Evolutionary conservation across 257 asterid genomes (phyloP).

Genomic region (Lavandula angustifolia): DNA sequence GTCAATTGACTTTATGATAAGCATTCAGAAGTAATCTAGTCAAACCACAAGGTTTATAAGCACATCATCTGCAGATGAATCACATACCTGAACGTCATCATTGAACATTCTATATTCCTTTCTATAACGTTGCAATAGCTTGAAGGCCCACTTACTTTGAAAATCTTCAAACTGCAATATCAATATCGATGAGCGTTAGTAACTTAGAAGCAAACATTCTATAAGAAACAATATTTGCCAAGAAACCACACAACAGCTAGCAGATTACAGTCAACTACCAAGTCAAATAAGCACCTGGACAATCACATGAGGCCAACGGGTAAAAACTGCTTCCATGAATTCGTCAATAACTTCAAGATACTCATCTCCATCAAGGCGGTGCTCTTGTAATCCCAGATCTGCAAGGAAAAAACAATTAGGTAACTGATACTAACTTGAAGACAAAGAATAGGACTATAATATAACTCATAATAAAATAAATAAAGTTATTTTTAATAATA

Average conservation of each 20-base stretch:
- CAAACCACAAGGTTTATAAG: no score
- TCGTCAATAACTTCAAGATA: slow-evolving; percentile 87
- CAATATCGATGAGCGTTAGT: slow-evolving; percentile 33
- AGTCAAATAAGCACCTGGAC: slow-evolving; percentile 70
- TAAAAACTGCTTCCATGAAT: slow-evolving; percentile 96
- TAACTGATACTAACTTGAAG: slow-evolving; percentile 19
- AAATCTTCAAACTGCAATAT: slow-evolving; percentile 93
- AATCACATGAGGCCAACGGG: slow-evolving; percentile 99
- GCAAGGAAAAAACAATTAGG: slow-evolving; percentile 31
- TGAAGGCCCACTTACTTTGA: slow-evolving; percentile 99
- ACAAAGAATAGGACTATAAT: slow-evolving; percentile 6
- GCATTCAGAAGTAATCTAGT: no score
- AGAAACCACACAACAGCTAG: slow-evolving; percentile 22
- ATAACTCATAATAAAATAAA: slow-evolving; percentile 17
- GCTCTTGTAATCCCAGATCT: slow-evolving; percentile 95
- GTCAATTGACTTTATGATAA: no score
- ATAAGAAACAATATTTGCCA: slow-evolving; percentile 17
- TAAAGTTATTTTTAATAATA: background rate
- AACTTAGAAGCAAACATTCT: slow-evolving; percentile 3
- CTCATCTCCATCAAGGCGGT: slow-evolving; percentile 94
- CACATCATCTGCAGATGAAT: slow-evolving; percentile 17
- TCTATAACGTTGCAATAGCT: slow-evolving; percentile 94
- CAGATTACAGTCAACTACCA: slow-evolving; percentile 26
- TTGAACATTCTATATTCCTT: slow-evolving; percentile 92
- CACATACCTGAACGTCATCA: slow-evolving; percentile 90